A percentile compares a stretch with the other conserved stretches of the same genome.
These are phyloP conservation scores for Phytophthora ramorum DNA, from an alignment of 352 stramenopile genomes.

Conservation along the genomic window DNA sequence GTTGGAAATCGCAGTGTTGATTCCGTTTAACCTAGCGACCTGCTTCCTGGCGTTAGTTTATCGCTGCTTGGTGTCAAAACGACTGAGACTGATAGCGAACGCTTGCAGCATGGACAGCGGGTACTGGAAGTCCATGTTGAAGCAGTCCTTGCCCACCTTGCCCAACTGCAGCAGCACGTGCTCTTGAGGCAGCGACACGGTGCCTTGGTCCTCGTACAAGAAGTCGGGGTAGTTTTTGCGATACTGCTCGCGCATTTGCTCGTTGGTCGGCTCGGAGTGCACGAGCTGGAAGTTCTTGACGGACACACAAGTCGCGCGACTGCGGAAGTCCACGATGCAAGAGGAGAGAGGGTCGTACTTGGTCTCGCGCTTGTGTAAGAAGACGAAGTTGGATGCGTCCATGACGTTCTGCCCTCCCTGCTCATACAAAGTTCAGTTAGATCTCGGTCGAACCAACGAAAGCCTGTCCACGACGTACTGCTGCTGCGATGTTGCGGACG, in stretches of 20 bases:
- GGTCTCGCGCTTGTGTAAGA: slow-evolving; percentile 87
- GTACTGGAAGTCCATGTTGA: slow-evolving; percentile 96
- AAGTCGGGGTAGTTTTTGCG: slow-evolving; percentile 73
- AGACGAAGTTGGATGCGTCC: slow-evolving; percentile 78
- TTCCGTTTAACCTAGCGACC: neutral
- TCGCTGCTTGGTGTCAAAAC: slow-evolving; percentile 91
- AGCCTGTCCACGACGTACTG: slow-evolving; percentile 38
- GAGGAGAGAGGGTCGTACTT: slow-evolving; percentile 93
- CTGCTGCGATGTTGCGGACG: slow-evolving; percentile 62
- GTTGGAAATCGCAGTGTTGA: neutral
- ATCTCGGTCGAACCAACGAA: neutral
- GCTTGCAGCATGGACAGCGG: slow-evolving; percentile 92
- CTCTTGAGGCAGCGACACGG: slow-evolving; percentile 81
- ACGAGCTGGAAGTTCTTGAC: slow-evolving; percentile 95
- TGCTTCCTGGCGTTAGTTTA: slow-evolving; percentile 30
- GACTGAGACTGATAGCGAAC: slow-evolving; percentile 92
- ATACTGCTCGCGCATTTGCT: slow-evolving; percentile 76
- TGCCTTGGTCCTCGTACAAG: slow-evolving; percentile 87
- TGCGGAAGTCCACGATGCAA: slow-evolving; percentile 93
- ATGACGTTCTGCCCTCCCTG: slow-evolving; percentile 86
- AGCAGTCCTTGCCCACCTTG: slow-evolving; percentile 93
- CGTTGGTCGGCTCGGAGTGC: slow-evolving; percentile 79
- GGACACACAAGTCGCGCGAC: slow-evolving; percentile 88
- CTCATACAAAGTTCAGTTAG: neutral
- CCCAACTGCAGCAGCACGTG: slow-evolving; percentile 87